These are phyloP conservation scores for Prosopis cineraria DNA, from an alignment of 306 rosid species.

Conservation along the genomic window DNA sequence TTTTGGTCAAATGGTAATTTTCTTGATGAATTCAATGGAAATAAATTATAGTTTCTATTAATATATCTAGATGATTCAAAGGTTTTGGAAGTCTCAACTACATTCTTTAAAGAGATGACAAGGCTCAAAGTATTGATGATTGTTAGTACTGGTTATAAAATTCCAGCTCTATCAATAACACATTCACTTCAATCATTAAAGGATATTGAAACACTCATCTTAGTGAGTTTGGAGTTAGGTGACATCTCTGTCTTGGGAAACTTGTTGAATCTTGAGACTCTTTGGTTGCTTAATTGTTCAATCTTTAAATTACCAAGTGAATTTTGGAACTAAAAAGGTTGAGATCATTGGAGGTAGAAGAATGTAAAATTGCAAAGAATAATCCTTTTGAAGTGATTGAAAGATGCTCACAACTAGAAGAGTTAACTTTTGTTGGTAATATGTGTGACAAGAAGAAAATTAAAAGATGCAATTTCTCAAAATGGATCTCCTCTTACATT, in stretches of 20 bases:
- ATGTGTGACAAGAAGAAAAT: rapidly evolving
- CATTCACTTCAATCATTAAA: not conserved
- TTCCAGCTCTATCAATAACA: not conserved
- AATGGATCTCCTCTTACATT: not conserved
- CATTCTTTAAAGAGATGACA: slow-evolving; percentile 2
- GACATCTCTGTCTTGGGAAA: slow-evolving; percentile 21
- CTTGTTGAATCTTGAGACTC: slow-evolving; percentile 19
- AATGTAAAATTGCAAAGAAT: slow-evolving; percentile 9
- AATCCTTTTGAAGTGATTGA: slow-evolving; percentile 31
- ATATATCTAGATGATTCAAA: not conserved
- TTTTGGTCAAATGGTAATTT: not conserved
- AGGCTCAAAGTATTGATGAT: slow-evolving; percentile 13
- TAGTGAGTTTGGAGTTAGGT: rapidly evolving
- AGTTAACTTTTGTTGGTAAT: not conserved
- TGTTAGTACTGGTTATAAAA: too few species aligned
- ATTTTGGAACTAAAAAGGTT: not conserved
- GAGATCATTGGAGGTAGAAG: slow-evolving; percentile 19
- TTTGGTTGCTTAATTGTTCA: not conserved
- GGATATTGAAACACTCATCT: not conserved
- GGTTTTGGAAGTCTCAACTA: not conserved
- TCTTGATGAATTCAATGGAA: not conserved
- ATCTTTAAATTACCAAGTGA: slow-evolving; percentile 21
- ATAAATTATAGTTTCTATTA: slow-evolving; percentile 18
- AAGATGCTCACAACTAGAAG: slow-evolving; percentile 25
- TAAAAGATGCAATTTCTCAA: not conserved